Percentiles rank a stretch among this genome's conserved stretches.
Conservation (phyloP, 768 basidiomycete species). For the Serendipita vermifera region DNA sequence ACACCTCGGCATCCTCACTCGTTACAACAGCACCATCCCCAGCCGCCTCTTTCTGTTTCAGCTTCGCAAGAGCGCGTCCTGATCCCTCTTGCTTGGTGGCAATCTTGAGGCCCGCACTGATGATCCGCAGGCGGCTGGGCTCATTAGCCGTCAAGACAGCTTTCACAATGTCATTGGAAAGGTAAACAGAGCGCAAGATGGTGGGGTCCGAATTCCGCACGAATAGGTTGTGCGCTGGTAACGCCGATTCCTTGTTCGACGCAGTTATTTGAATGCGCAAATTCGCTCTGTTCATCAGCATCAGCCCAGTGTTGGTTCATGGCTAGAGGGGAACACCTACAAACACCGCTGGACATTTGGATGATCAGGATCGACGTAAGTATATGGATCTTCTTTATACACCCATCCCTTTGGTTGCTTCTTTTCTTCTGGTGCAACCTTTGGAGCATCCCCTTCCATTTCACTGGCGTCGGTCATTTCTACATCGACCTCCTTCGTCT, state of each 20-base stretch:
- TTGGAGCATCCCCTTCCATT: constrained; percentile 33
- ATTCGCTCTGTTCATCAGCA: no score
- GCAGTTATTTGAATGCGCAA: no score
- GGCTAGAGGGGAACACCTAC: constrained; percentile 37
- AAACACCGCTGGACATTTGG: constrained; percentile 57
- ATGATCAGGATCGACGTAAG: constrained; percentile 59
- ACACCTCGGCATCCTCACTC: constrained; percentile 37
- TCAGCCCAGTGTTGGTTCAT: no score
- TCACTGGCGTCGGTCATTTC: constrained; percentile 23
- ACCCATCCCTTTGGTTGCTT: constrained; percentile 21
- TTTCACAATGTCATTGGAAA: constrained; percentile 77
- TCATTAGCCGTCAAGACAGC: constrained; percentile 69
- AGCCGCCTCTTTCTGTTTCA: constrained; percentile 25
- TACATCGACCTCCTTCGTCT: background rate
- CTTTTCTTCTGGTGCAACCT: constrained; percentile 30
- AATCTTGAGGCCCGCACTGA: constrained; percentile 88
- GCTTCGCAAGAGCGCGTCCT: constrained; percentile 24
- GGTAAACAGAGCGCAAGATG: constrained; percentile 59
- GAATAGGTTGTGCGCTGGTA: constrained; percentile 66
- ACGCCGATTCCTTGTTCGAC: no score
- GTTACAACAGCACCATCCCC: background rate
- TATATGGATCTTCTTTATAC: constrained; percentile 89
- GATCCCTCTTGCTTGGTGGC: constrained; percentile 78
- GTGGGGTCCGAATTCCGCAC: constrained; percentile 68
- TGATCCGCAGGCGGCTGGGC: constrained; percentile 70